These are phyloP conservation scores for Citrullus mucosospermus DNA, from an alignment of 306 rosid species.

Conservation along the genomic window DNA sequence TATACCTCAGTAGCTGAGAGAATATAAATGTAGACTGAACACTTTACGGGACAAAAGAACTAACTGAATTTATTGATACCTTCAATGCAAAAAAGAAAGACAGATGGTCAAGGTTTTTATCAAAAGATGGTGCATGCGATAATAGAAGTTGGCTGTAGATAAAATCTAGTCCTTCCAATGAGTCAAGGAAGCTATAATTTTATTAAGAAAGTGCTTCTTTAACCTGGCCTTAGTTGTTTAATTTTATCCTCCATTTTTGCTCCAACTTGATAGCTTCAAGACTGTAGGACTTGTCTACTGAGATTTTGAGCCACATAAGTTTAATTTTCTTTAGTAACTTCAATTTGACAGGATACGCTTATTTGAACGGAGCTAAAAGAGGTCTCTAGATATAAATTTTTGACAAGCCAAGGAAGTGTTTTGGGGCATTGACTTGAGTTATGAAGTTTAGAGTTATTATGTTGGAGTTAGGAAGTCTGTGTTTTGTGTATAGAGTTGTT, in stretches of 20 bases:
- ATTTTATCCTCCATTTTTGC: background rate
- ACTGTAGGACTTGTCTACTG: background rate
- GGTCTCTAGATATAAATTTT: background rate
- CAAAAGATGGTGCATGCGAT: background rate
- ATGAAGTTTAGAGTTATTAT: no score
- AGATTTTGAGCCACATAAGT: background rate
- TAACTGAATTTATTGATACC: background rate
- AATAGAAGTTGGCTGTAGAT: background rate
- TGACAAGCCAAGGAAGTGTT: background rate
- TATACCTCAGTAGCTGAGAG: background rate
- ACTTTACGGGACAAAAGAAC: background rate
- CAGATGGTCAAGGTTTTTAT: background rate
- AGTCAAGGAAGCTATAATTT: background rate
- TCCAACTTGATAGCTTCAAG: background rate
- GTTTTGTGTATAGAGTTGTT: no score
- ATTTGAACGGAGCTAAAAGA: background rate
- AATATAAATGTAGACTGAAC: background rate
- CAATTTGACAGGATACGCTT: background rate
- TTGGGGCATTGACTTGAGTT: no score
- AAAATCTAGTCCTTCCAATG: background rate
- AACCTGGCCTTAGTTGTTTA: no score
- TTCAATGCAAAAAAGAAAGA: background rate
- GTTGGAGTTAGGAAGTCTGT: no score
- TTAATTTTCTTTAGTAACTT: background rate
- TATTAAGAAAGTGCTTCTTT: background rate